A percentile compares a stretch with the other conserved stretches of the same genome.
These are phyloP conservation scores for Guyanaporus albipodus DNA, from an alignment of 768 basidiomycete genomes.

Conservation along the genomic window DNA sequence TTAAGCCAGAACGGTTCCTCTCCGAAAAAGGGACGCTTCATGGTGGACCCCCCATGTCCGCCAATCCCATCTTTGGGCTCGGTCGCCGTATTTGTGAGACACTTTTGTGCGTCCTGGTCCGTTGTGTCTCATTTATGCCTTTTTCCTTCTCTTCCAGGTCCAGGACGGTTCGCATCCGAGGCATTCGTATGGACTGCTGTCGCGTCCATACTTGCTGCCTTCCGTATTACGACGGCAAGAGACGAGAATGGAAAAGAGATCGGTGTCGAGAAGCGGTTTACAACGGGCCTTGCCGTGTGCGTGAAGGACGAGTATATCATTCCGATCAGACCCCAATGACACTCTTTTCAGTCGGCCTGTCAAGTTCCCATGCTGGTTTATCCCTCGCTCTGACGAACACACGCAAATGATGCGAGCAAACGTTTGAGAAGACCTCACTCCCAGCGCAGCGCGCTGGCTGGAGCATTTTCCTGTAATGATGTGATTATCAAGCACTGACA, in stretches of 20 bases:
- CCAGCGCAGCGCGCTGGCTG: too few relatives aligned
- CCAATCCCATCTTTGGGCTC: constrained; percentile 25
- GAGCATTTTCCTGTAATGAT: too few relatives aligned
- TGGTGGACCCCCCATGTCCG: constrained; percentile 3
- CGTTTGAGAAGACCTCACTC: too few relatives aligned
- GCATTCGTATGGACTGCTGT: constrained; percentile 20
- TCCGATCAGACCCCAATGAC: not conserved
- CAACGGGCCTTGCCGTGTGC: constrained; percentile 21
- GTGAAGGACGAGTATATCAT: not conserved
- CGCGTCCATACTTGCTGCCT: constrained; percentile 22
- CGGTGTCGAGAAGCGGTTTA: constrained; percentile 19
- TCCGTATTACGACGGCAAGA: constrained; percentile 21
- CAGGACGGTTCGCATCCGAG: constrained; percentile 24
- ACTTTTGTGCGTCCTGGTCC: not conserved
- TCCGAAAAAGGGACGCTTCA: constrained; percentile 11
- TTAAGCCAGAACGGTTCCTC: constrained; percentile 27
- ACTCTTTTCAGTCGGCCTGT: constrained; percentile 14
- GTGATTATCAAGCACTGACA: too few relatives aligned
- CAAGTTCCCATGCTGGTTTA: constrained; percentile 22
- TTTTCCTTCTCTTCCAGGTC: constrained; percentile 1
- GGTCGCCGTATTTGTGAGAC: constrained; percentile 27
- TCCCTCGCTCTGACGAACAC: constrained; percentile 14
- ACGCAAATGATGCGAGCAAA: constrained; percentile 1
- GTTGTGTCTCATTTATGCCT: not conserved
- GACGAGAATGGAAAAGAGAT: constrained; percentile 22